A percentile compares a stretch with the other conserved stretches of the same genome.
phyloP scores from a whole-genome alignment of 345 rosid genomes.

The Microcos paniculata region DNA sequence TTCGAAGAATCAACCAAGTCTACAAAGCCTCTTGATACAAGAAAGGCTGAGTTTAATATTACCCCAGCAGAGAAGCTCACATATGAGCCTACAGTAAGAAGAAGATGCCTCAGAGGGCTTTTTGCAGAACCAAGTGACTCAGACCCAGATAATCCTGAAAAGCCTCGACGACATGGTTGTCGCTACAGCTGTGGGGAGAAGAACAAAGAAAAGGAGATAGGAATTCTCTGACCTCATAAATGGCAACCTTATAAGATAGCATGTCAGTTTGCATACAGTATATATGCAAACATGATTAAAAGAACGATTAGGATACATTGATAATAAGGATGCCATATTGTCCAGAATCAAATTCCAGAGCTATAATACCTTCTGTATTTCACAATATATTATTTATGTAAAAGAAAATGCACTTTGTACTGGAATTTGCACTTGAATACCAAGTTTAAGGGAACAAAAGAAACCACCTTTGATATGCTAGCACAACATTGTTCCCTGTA shows the following conservation, averaged over 20 bases:
- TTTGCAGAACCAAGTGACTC: constrained; percentile 75
- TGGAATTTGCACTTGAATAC: background rate
- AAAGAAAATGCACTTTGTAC: constrained; percentile 13
- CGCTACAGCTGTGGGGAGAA: constrained; percentile 43
- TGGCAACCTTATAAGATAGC: background rate
- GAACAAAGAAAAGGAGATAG: constrained; percentile 44
- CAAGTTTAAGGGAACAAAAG: background rate
- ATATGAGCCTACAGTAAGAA: constrained; percentile 55
- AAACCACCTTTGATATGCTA: background rate
- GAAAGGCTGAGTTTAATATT: constrained; percentile 33
- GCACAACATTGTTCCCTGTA: background rate
- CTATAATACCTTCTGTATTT: background rate
- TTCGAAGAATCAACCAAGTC: constrained; percentile 26
- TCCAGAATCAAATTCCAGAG: constrained; percentile 7
- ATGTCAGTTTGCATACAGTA: background rate
- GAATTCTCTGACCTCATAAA: constrained; percentile 24
- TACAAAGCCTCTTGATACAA: constrained; percentile 29
- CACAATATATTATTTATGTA: constrained; percentile 13
- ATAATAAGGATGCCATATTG: constrained; percentile 32
- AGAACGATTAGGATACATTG: background rate
- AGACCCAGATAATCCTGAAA: constrained; percentile 59
- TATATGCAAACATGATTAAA: background rate
- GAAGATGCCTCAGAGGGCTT: constrained; percentile 79
- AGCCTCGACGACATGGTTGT: constrained; percentile 78
- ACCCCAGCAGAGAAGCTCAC: constrained; percentile 50